These are phyloP conservation scores for Pythium apleroticum DNA, from an alignment of 352 stramenopile genomes.

Conservation along the genomic window DNA sequence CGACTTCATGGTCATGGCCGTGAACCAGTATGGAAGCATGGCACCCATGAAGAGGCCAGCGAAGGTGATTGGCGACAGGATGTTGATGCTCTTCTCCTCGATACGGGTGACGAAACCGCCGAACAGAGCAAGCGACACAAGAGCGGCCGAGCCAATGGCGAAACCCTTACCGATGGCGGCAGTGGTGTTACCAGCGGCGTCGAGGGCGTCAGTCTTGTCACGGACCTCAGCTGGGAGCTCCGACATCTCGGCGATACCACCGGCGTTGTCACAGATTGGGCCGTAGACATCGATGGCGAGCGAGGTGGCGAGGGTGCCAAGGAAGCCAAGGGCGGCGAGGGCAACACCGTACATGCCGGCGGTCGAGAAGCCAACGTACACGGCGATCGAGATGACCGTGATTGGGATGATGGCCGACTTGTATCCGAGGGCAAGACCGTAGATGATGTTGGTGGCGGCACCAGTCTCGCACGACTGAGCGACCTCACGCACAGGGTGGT, in stretches of 20 bases:
- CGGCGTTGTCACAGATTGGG: slow-evolving; percentile 99
- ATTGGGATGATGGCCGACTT: slow-evolving; percentile 99
- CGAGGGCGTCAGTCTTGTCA: slow-evolving; percentile 99
- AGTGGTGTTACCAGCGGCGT: slow-evolving; percentile 99
- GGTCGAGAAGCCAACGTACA: slow-evolving; percentile 97
- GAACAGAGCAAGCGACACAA: slow-evolving; percentile 98
- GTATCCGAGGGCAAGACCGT: slow-evolving; percentile 98
- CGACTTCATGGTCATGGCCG: slow-evolving; percentile 99
- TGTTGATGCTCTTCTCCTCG: slow-evolving; percentile 95
- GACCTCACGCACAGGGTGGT: slow-evolving; percentile 95
- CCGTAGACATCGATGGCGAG: slow-evolving; percentile 99
- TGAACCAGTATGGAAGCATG: slow-evolving; percentile 99
- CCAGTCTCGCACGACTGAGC: slow-evolving; percentile 97
- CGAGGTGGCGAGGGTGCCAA: slow-evolving; percentile 97
- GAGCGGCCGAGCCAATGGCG: slow-evolving; percentile 97
- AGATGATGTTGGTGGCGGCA: slow-evolving; percentile 99
- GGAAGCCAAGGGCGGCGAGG: slow-evolving; percentile 98
- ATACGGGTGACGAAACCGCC: slow-evolving; percentile 98
- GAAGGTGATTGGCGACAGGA: slow-evolving; percentile 98
- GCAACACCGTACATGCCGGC: slow-evolving; percentile 97
- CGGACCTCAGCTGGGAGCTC: slow-evolving; percentile 96
- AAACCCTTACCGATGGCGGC: slow-evolving; percentile 99
- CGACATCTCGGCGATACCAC: slow-evolving; percentile 99
- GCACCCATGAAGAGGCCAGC: slow-evolving; percentile 98
- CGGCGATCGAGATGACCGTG: slow-evolving; percentile 96